Evolutionary conservation across 2,329 filamentous ascomycete species (phyloP), one percentile per base, ranked within the genome.

Genomic region (Aspergillus texensis): DNA sequence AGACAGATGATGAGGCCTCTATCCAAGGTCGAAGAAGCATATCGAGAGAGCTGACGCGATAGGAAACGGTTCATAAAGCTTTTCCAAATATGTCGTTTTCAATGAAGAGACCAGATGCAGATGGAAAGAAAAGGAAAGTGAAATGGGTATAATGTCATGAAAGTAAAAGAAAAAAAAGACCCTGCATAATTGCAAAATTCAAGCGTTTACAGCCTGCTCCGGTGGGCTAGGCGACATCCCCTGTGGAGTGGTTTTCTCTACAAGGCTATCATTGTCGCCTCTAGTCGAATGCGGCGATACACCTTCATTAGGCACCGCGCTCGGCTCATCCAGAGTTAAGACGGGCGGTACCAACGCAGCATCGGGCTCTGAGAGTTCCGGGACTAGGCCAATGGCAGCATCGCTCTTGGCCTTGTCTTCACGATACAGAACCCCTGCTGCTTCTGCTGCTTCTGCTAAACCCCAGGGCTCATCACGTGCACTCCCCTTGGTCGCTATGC

Each of bases 401-500:
- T 64, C 64, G 45, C 55, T 64, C 30, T 67, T 62, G 21, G 57
- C 52, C 28, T 63, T 65, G 28, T 58, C 60, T 12, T 56, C 60
- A 19, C 57, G 57, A 21, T 65, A 62, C 19, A 72, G 45, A 14
- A 65, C 54, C 30, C 70, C 64, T 1, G 64, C 68, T 14, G 70
- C 70, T 26, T 74, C 73, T 39, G 26, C 26, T 28, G 26, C 21
- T 24, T 24, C 21, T 24, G 65, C 69, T 62, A 68, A 66, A 19
- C 72, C 70, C 1, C 64, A 56, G 1, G 65, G 57, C 28, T 71
- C 72, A 28, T 74, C 74, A 8, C 66, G 70, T 30, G 71, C 52
- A 70, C 88, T 91, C 69, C 84, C 81, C 1, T 87, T 87, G 3
- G 89, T 91, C 21, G 88, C 86, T 12, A 89, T 90, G 76, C 88